phyloP scores from a whole-genome alignment of 305 asterid genomes.

The Fraxinus sp. region DNA sequence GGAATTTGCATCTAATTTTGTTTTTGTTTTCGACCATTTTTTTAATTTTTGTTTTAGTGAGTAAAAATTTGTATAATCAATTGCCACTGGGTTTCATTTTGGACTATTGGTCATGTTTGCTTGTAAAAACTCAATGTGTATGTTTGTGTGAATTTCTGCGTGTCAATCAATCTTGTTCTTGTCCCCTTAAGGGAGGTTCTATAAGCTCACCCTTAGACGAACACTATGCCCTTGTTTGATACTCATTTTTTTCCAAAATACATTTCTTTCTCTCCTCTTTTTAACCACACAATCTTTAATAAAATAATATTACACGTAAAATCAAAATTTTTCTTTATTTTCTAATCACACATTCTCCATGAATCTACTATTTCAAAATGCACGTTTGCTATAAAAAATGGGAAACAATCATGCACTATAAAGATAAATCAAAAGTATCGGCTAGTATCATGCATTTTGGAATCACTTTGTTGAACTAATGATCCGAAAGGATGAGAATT shows the following conservation, averaged over 20 bases:
- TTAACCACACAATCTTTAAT: no score
- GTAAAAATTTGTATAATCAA: neutral
- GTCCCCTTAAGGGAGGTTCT: neutral
- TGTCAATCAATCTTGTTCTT: neutral
- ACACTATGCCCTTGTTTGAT: neutral
- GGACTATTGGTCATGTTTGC: neutral
- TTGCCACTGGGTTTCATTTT: neutral
- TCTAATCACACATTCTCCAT: no score
- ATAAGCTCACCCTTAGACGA: neutral
- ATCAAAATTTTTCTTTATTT: no score
- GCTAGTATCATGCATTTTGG: slow-evolving; percentile 7
- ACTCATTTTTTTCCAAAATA: no score
- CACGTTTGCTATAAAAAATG: no score
- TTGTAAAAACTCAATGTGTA: neutral
- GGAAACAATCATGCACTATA: neutral
- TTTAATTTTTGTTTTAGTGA: neutral
- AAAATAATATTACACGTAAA: no score
- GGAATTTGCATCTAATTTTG: neutral
- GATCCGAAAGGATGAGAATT: neutral
- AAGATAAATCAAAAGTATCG: neutral
- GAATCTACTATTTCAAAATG: no score
- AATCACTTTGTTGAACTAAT: neutral
- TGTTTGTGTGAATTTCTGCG: neutral
- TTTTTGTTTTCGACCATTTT: neutral
- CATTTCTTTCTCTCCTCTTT: no score